Conservation (phyloP, 148 eudicot species). For the Amaranthus hypochondriacus region DNA sequence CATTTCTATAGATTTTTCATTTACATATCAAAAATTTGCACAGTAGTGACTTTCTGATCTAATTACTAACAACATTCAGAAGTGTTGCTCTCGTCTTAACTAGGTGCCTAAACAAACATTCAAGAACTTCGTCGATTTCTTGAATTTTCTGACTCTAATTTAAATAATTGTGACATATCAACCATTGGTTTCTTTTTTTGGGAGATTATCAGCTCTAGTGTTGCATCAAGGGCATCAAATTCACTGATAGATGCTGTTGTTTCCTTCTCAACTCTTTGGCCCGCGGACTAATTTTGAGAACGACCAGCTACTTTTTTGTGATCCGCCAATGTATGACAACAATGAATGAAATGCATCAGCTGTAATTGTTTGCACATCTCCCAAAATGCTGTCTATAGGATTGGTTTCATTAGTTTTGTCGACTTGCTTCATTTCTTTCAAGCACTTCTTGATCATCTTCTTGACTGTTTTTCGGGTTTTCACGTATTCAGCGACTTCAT, state of each 20-base stretch:
- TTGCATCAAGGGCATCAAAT: constrained; percentile 21
- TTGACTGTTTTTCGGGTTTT: constrained; percentile 22
- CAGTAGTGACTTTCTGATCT: constrained; percentile 18
- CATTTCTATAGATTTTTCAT: not conserved
- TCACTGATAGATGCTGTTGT: not conserved
- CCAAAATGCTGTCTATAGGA: not conserved
- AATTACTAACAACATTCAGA: constrained; percentile 14
- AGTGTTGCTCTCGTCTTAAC: constrained; percentile 16
- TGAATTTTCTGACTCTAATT: constrained; percentile 19
- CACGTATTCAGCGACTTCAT: constrained; percentile 13
- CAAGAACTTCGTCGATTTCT: constrained; percentile 12
- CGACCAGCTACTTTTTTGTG: constrained; percentile 1
- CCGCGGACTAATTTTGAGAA: constrained; percentile 21
- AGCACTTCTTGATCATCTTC: constrained; percentile 20
- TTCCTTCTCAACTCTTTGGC: constrained; percentile 7
- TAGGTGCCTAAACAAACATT: constrained; percentile 5
- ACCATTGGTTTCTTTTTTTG: constrained; percentile 1
- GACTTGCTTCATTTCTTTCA: constrained; percentile 24
- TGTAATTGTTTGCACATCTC: constrained; percentile 24
- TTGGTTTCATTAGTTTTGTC: not conserved
- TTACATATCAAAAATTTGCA: constrained; percentile 5
- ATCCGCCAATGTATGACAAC: constrained; percentile 14
- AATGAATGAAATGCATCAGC: constrained; percentile 21
- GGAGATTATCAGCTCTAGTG: not conserved
- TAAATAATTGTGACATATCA: not conserved